Conservation (phyloP, 306 rosid species). For the Malus fusca region DNA sequence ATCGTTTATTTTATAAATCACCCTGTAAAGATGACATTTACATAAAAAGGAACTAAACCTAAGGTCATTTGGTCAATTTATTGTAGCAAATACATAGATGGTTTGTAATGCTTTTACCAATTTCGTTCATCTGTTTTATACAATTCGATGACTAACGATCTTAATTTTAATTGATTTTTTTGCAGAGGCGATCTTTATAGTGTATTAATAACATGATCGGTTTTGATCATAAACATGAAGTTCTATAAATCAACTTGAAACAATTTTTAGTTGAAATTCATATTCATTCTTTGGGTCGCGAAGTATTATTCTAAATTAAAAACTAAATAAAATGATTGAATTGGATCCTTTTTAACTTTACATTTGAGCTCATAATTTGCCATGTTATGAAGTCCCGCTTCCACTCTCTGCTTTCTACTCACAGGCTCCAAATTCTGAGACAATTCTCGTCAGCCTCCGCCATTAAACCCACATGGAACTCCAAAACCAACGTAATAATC, state of each 20-base stretch:
- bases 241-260: rapidly evolving
- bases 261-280: rapidly evolving
- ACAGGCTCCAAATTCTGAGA: neutral
- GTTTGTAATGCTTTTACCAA: no score
- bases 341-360: neutral
- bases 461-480: conserved; percentile 46
- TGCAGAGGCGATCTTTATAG: rapidly evolving
- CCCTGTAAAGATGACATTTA: rapidly evolving
- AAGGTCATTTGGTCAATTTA: no score
- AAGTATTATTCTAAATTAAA: no score
- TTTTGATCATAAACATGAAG: no score
- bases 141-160: no score
- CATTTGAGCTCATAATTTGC: neutral
- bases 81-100: no score
- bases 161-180: no score
- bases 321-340: no score
- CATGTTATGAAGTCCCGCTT: neutral
- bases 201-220: rapidly evolving
- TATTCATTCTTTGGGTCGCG: no score
- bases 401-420: neutral
- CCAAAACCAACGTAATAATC: conserved; percentile 35
- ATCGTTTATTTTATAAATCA: no score
- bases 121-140: no score
- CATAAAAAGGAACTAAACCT: no score
- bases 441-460: conserved; percentile 18